phyloP scores from a whole-genome alignment of 2,329 filamentous ascomycete genomes.

The Epichloe uncinata region DNA sequence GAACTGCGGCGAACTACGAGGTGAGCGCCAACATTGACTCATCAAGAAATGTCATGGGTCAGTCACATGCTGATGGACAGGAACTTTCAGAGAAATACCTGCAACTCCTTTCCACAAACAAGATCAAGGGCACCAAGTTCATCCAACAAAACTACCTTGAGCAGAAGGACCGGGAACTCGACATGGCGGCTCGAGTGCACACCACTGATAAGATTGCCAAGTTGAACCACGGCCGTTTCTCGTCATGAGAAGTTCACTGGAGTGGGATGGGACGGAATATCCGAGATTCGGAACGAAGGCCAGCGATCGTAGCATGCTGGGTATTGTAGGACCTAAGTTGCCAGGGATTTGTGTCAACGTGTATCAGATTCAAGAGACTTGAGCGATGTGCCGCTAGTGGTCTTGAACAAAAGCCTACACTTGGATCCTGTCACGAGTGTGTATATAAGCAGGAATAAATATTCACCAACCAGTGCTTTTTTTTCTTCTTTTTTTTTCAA shows the following conservation, averaged over 20 bases:
- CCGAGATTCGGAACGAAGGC: not conserved
- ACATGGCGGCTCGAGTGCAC: conserved; percentile 25
- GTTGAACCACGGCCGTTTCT: conserved; percentile 22
- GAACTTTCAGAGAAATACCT: conserved; percentile 57
- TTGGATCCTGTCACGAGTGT: conserved; percentile 18
- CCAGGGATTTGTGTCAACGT: not conserved
- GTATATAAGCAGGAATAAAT: conserved; percentile 11
- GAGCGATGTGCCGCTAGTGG: not conserved
- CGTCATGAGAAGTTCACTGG: conserved; percentile 12
- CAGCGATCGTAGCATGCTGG: not conserved
- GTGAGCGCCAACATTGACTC: conserved; percentile 27
- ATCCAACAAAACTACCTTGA: conserved; percentile 64
- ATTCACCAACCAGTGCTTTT: no score
- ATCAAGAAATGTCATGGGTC: no score
- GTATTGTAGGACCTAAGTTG: not conserved
- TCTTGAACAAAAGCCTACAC: conserved; percentile 6
- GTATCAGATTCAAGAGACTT: not conserved
- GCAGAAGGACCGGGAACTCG: conserved; percentile 32
- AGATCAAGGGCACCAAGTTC: conserved; percentile 68
- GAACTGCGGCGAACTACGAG: conserved; percentile 72
- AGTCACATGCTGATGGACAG: not conserved
- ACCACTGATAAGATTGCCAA: conserved; percentile 26
- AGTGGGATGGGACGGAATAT: not conserved
- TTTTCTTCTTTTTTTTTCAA: no score
- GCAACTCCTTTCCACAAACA: conserved; percentile 60